Evolutionary conservation across 768 basidiomycete species (phyloP).

Genomic region (Tricholoma matsutake): DNA sequence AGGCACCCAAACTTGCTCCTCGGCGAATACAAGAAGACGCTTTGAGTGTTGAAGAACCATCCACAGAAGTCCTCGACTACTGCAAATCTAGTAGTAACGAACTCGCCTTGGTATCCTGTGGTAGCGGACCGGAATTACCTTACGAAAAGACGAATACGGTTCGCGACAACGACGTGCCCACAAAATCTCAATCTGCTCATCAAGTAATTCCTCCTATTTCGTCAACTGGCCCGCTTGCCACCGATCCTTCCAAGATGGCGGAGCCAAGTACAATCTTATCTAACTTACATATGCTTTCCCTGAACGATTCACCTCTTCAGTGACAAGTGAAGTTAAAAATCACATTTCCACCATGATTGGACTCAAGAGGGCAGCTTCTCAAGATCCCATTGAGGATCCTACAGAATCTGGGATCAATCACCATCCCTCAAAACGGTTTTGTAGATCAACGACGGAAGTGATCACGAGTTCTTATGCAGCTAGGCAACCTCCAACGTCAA

Average conservation of each 20-base stretch:
- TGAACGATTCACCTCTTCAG: background rate
- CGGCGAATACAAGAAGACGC: background rate
- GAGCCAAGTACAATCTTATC: background rate
- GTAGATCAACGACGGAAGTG: background rate
- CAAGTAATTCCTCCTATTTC: background rate
- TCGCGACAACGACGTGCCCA: background rate
- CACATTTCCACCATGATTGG: background rate
- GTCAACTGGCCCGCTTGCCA: background rate
- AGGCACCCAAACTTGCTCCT: background rate
- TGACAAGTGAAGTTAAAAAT: background rate
- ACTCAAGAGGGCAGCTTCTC: conserved; percentile 11
- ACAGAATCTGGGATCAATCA: background rate
- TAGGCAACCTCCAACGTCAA: conserved; percentile 15
- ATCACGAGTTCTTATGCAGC: background rate
- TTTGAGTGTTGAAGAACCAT: background rate
- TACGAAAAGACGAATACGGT: background rate
- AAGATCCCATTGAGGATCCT: background rate
- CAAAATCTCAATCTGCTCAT: background rate
- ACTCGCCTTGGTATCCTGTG: background rate
- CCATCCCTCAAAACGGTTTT: background rate
- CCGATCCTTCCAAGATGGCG: background rate
- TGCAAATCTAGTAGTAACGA: no score
- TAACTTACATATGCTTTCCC: background rate
- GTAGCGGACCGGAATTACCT: background rate
- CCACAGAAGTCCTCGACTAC: background rate